Evolutionary conservation across 805 yeast genomes (phyloP).

Genomic region (Saccharomycopsis microspora): DNA sequence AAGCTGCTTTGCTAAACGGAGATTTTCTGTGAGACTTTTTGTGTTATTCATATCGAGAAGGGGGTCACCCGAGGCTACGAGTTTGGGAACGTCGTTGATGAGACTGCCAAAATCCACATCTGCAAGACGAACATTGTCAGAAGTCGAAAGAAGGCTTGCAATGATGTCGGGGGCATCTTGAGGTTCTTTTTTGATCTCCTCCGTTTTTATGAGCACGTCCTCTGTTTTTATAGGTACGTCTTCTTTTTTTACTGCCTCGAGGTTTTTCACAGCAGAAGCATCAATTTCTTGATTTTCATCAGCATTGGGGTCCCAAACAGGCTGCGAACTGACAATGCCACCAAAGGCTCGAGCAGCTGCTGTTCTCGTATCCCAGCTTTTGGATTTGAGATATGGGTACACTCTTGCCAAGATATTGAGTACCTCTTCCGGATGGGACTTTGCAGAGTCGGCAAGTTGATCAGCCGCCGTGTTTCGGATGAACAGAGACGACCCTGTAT

Average conservation of each 20-base stretch:
- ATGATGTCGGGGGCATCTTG: constrained; percentile 9
- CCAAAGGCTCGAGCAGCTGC: constrained; percentile 94
- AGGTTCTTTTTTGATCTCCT: constrained; percentile 18
- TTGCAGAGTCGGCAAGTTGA: constrained; percentile 88
- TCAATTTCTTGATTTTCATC: constrained; percentile 10
- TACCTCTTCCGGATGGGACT: constrained; percentile 89
- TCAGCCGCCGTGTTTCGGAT: constrained; percentile 96
- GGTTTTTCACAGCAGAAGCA: constrained; percentile 19
- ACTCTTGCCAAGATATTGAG: constrained; percentile 76
- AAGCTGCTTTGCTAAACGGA: constrained; percentile 38
- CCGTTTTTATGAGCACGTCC: constrained; percentile 20
- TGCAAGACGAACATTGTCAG: constrained; percentile 21
- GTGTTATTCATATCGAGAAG: constrained; percentile 21
- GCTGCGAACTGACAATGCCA: constrained; percentile 72
- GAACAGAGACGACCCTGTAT: constrained; percentile 90
- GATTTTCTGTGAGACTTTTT: constrained; percentile 31
- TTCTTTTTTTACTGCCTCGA: constrained; percentile 5
- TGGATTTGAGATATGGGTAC: constrained; percentile 73
- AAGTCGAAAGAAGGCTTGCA: constrained; percentile 11
- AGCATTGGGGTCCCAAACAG: constrained; percentile 67
- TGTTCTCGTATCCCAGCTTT: constrained; percentile 92
- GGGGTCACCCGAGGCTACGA: constrained; percentile 55
- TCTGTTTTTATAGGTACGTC: constrained; percentile 1
- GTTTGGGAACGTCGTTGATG: constrained; percentile 29
- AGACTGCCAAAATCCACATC: constrained; percentile 26